Percentiles rank a stretch among this genome's conserved stretches.
phyloP scores from a whole-genome alignment of 2,329 filamentous ascomycete species.

The Teratosphaeria pseudoeucalypti region DNA sequence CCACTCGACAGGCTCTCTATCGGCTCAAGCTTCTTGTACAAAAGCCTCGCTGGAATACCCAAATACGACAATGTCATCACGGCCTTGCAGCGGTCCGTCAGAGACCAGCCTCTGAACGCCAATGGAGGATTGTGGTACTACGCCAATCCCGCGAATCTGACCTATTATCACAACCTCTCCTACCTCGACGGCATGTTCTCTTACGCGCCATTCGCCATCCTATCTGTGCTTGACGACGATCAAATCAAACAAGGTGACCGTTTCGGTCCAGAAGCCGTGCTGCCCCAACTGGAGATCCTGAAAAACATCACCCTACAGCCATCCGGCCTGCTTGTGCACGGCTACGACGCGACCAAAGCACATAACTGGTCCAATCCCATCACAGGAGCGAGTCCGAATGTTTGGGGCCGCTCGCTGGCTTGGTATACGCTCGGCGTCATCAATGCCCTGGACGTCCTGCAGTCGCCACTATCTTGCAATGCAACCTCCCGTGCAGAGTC shows the following conservation, averaged over 20 bases:
- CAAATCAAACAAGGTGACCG: constrained; percentile 5
- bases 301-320: constrained; percentile 33
- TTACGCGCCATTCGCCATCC: constrained; percentile 33
- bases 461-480: constrained; percentile 7
- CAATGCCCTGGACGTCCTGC: constrained; percentile 37
- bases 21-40: constrained; percentile 18
- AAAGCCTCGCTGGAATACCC: constrained; percentile 10
- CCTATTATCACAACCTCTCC: constrained; percentile 40
- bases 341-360: constrained; percentile 41
- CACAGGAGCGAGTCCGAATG: constrained; percentile 42
- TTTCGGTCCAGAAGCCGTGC: constrained; percentile 11
- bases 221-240: constrained; percentile 12
- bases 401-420: constrained; percentile 46
- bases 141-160: constrained; percentile 13
- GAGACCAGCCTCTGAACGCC: constrained; percentile 20
- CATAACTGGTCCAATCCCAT: constrained; percentile 43
- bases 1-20: constrained; percentile 25
- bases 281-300: constrained; percentile 38
- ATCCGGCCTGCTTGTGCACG: constrained; percentile 41
- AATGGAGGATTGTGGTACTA: constrained; percentile 28
- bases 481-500: constrained; percentile 20
- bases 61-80: constrained; percentile 4
- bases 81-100: constrained; percentile 18
- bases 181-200: constrained; percentile 47
- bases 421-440: constrained; percentile 46